Evolutionary conservation across 371 early-diverging fungal genomes (phyloP), one percentile per base, ranked within the genome.

Genomic region (Nematocida ironsii): DNA sequence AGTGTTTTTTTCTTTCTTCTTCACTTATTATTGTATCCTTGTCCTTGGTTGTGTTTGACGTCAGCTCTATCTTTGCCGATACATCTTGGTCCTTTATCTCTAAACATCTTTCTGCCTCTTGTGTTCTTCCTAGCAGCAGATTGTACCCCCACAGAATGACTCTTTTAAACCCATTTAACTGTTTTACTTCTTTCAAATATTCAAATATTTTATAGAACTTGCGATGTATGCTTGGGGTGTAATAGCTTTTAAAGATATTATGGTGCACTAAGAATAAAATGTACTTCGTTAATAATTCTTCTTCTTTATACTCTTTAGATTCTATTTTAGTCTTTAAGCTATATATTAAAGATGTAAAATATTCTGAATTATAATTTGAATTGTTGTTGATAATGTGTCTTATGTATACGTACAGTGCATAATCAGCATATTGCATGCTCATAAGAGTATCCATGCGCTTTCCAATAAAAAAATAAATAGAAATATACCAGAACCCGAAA

Each of bases 371-470:
- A n/a, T 20, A 47, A 7, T 54, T 13, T 45, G 5, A 18, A 16
- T 57, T 56, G 1, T 42, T 58, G 27, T 44, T 16, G 13, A 78
- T 48, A 9, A 40, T 40, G n/a, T 25, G 11, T 6, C 40, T 42
- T 47, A 78, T 69, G 44, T 69, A 78, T 40, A 47, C 25, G 61
- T 78, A 78, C 57, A 78, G 20, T 7, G 58, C 33, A 71, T 68
- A 78, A 44, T 78, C 80, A 44, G 71, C 55, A 70, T 78, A 78
- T 23, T 70, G 54, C 52, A 78, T 78, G 23, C 47, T 48, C 52
- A 54, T 55, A 56, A 75, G 56, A 11, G 18, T 69, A 5, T 54
- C 45, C 72, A 72, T 50, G 9, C 9, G 52, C 52, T 72, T 72
- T 50, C 18, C n/a, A 20, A 57, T 27, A 72, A 57, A 72, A 72